Evolutionary conservation across 2,329 filamentous ascomycete species (phyloP), one percentile per base, ranked within the genome.

Genomic region (Plenodomus lindquistii): DNA sequence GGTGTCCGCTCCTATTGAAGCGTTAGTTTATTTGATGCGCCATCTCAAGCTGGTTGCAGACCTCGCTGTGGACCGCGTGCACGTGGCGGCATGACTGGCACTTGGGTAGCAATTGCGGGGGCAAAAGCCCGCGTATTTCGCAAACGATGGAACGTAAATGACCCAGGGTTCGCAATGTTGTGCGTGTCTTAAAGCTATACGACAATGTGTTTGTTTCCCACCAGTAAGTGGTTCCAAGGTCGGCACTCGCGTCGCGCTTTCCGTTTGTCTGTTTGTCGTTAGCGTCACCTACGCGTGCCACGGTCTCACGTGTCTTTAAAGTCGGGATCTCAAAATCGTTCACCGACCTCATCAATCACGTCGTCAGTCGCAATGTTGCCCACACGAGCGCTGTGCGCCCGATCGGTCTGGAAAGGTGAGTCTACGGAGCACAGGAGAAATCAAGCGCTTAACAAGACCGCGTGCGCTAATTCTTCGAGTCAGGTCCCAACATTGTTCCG

Each of bases 331-430:
- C 51, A 50, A 44, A 50, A 54, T 47, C 48, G 41, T 51, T 57
- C 57, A 48, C 54, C 62, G 60, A 68, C 59, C 53, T 63, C 65
- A 66, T 55, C 53, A 55, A 57, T 48, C 54, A 51, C 53, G 54
- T 44, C 43, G 54, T 50, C 57, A 48, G 52, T 54, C 54, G 76
- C 67, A 61, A 91, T 91, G 88, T 81, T 85, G 71, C 81, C 85
- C 55, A 89, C 88, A 62, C 79, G 84, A 66, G 79, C 78, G 65
- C 80, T 73, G 10, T 67, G 57, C 57, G 85, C 85, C 76, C 86
- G 90, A 62, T 94, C 90, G 41, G 86, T 92, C 66, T 95, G 90
- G 90, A 95, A 95, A 81, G 90, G 90, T 91, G 74, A 59, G 75
- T 50, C 18, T 8, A 9, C 16, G 35, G 3, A 37, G 8, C 16